Percentiles rank a stretch among this genome's conserved stretches.
phyloP scores from a whole-genome alignment of 2,329 filamentous ascomycete genomes.

The Verticillium klebahnii region DNA sequence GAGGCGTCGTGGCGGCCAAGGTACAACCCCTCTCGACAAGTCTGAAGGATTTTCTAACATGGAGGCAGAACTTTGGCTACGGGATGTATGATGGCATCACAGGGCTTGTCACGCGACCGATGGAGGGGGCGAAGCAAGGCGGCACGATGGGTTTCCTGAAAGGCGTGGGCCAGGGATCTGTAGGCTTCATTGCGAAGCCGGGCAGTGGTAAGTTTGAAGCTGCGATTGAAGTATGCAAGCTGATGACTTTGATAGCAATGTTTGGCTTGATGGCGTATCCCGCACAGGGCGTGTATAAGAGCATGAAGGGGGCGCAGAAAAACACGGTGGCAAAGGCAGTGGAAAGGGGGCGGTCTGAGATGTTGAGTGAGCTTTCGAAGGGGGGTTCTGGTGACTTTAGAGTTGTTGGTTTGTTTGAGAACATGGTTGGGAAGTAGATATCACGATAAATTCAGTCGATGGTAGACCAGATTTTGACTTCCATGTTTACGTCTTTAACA shows the following conservation, averaged over 20 bases:
- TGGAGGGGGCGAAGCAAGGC: constrained; percentile 23
- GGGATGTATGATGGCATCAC: constrained; percentile 25
- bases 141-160: constrained; percentile 25
- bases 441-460: too few relatives aligned
- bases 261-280: constrained; percentile 17
- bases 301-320: constrained; percentile 5
- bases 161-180: constrained; percentile 26
- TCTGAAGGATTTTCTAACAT: neutral
- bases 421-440: neutral
- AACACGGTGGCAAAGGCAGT: neutral
- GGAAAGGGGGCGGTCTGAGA: neutral
- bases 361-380: neutral
- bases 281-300: constrained; percentile 13
- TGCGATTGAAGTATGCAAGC: constrained; percentile 11
- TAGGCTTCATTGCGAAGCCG: constrained; percentile 17
- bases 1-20: constrained; percentile 23
- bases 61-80: constrained; percentile 8
- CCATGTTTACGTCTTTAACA: too few relatives aligned
- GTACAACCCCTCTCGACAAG: constrained; percentile 1
- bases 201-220: constrained; percentile 16
- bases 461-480: too few relatives aligned
- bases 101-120: constrained; percentile 23
- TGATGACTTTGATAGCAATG: constrained; percentile 14
- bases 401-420: neutral
- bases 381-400: neutral